Base-by-base conservation (phyloP, 176 grass and related monocot genomes). In the Ampelocalamus luodianensis region DNA sequence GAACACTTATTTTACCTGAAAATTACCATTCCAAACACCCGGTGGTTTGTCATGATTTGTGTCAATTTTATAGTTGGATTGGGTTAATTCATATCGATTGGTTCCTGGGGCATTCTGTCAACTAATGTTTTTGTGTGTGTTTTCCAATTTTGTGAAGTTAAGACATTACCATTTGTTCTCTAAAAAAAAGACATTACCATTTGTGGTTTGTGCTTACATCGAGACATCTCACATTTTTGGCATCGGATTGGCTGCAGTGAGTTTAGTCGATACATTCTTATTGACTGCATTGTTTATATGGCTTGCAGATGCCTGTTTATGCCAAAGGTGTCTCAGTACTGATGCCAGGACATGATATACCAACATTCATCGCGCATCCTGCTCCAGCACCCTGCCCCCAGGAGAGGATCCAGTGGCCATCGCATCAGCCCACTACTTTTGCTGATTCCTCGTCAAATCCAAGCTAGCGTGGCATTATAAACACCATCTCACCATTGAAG, bases 291-390 rank as follows among this genome's bases (percentile, higher is more conserved):
- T 16, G 26, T 53, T 79, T 26, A 29, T 80, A 24, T 73, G n/a
- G 9, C 49, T 88, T 84, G 62, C 91, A 98, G 96, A 94, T 92
- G 84, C 81, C 96, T 34, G 80, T 98, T 17, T 98, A 98, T 71
- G 85, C 93, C 42, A 94, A 91, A 88, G 96, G 84, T 20, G 91
- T 98, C 37, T 95, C 93, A 4, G 96, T 98, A 26, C 36, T 98
- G 76, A 98, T 98, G 96, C 96, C 96, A 23, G 96, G 96, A 22
- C 89, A 98, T 53, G 62, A 87, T 56, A 55, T 95, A 63, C 96
- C 96, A 24, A 96, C 96, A 15, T 95, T 90, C 68, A 95, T 98
- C 4, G 93, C 93, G 2, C 91, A 95, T 58, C 93, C 93, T 12
- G 87, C 90, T 0, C 92, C 95, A 32, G 80, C 74, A 7, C 96